phyloP scores from a whole-genome alignment of 805 yeast species.

The Hanseniaspora pseudoguilliermondii region DNA sequence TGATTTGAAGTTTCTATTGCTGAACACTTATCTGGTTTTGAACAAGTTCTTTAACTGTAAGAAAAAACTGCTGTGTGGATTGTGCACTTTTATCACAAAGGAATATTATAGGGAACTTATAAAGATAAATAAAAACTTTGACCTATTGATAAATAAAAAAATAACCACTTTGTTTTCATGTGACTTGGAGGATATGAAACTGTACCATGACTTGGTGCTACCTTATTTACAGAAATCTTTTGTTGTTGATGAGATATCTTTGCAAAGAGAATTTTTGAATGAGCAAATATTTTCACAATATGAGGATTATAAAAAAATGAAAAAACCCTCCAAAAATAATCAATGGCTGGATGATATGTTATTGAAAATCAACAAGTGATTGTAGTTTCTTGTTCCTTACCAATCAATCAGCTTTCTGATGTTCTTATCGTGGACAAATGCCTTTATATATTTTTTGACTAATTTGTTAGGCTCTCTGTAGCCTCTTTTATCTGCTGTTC shows the following conservation, averaged over 20 bases:
- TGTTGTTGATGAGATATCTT: background rate
- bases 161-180: slow-evolving; percentile 3
- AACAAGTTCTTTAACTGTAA: slow-evolving; percentile 6
- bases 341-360: background rate
- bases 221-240: background rate
- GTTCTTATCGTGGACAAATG: slow-evolving; percentile 4
- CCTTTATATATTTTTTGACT: slow-evolving; percentile 4
- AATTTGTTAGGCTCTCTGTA: slow-evolving; percentile 8
- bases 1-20: slow-evolving; percentile 2
- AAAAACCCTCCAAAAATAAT: background rate
- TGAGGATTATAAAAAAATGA: background rate
- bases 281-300: slow-evolving; percentile 1
- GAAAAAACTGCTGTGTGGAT: slow-evolving; percentile 5
- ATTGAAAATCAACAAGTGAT: background rate
- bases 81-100: background rate
- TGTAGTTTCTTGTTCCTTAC: background rate
- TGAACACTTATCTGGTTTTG: background rate
- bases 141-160: background rate
- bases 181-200: background rate
- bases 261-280: background rate
- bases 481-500: slow-evolving; percentile 10
- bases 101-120: background rate
- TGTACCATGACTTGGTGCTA: background rate
- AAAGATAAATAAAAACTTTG: background rate
- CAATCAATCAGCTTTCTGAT: slow-evolving; percentile 3